These are phyloP conservation scores for Sporothrix schenckii DNA, from an alignment of 2,329 filamentous ascomycete genomes.

Conservation along the genomic window DNA sequence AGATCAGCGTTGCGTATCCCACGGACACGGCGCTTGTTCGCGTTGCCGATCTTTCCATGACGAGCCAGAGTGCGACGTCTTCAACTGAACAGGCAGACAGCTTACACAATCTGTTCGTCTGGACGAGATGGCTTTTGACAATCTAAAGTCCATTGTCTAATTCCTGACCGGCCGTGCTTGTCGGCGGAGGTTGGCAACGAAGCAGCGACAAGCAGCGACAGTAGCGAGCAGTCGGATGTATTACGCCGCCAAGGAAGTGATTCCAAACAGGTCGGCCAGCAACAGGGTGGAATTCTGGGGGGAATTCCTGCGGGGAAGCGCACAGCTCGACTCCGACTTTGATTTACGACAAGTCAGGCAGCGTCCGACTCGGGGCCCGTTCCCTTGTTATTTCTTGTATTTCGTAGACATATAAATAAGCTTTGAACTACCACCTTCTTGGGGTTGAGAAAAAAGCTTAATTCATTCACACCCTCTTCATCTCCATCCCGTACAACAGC, in stretches of 20 bases:
- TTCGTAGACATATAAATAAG: slow-evolving; percentile 8
- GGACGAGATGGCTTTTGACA: not conserved
- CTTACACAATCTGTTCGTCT: not conserved
- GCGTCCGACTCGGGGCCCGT: not conserved
- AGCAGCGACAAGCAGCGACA: not conserved
- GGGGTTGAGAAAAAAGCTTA: not conserved
- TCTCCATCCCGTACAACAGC: not conserved
- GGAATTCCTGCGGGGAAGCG: not conserved
- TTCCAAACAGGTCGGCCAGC: not conserved
- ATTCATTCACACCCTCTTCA: slow-evolving; percentile 11
- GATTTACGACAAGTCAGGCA: not conserved
- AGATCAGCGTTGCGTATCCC: too few species aligned
- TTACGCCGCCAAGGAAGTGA: not conserved
- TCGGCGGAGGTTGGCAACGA: not conserved
- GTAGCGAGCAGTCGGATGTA: slow-evolving; percentile 13
- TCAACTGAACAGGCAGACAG: not conserved
- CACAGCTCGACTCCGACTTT: not conserved
- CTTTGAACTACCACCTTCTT: not conserved
- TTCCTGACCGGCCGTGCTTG: not conserved
- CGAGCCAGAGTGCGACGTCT: not conserved
- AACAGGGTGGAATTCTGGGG: not conserved
- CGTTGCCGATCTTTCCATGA: slow-evolving; percentile 6
- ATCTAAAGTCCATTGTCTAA: not conserved
- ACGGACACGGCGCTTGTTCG: not conserved
- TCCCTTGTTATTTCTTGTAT: too few species aligned